Conservation (phyloP, 257 asterid species). For the Jacaranda copaia region DNA sequence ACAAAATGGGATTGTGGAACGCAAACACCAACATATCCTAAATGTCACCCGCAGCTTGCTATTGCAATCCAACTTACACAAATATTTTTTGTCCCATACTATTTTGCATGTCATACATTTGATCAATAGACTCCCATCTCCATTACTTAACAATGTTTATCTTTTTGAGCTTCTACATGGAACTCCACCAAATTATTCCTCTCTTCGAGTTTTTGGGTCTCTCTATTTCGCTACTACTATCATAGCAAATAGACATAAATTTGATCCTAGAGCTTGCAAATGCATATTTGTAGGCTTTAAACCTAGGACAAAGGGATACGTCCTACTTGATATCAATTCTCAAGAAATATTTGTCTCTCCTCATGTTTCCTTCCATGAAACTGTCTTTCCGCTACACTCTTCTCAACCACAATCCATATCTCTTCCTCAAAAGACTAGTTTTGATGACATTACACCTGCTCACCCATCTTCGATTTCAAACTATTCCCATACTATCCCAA, state of each 20-base stretch:
- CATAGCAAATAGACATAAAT: not conserved
- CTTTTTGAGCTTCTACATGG: too few relatives aligned
- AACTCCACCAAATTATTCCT: too few relatives aligned
- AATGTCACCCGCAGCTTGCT: not conserved
- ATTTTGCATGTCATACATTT: not conserved
- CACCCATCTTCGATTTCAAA: too few relatives aligned
- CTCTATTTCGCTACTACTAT: not conserved
- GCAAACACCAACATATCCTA: not conserved
- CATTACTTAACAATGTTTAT: not conserved
- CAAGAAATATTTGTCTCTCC: not conserved
- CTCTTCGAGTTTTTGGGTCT: not conserved
- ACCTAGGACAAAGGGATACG: not conserved
- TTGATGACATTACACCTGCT: too few relatives aligned
- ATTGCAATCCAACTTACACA: not conserved
- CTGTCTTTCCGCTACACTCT: not conserved
- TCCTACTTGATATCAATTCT: not conserved
- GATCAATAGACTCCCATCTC: not conserved
- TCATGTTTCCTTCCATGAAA: not conserved
- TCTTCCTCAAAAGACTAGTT: not conserved
- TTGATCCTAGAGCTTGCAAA: not conserved
- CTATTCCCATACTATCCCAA: too few relatives aligned
- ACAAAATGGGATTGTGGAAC: not conserved
- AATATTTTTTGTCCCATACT: not conserved
- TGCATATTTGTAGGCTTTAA: not conserved
- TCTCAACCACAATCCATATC: not conserved